These are phyloP conservation scores for Aechmea fasciata DNA, from an alignment of 176 grass and related monocot species.

Conservation along the genomic window DNA sequence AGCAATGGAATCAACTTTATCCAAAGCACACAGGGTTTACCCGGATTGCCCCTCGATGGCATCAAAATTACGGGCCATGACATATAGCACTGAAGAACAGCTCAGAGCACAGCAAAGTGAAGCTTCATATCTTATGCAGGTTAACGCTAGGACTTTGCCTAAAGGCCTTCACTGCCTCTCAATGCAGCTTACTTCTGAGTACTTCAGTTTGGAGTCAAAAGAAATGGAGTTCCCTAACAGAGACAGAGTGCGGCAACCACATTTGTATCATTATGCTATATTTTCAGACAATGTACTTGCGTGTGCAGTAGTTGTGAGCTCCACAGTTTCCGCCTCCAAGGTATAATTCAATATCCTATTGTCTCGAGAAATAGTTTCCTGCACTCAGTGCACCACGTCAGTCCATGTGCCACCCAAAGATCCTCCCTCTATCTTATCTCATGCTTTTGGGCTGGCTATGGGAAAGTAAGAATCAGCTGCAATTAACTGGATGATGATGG, in stretches of 20 bases:
- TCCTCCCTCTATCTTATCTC: too few species aligned
- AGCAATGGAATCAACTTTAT: constrained; percentile 57
- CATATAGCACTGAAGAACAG: constrained; percentile 63
- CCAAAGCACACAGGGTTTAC: constrained; percentile 43
- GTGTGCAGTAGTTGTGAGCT: constrained; percentile 75
- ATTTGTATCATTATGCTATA: constrained; percentile 73
- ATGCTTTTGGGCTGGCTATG: too few species aligned
- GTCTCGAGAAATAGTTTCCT: too few species aligned
- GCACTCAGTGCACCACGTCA: too few species aligned
- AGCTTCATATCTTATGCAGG: constrained; percentile 61
- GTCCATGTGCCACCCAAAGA: too few species aligned
- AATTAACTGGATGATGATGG: neutral
- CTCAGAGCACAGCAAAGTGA: constrained; percentile 58
- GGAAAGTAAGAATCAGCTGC: neutral
- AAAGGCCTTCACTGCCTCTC: constrained; percentile 87
- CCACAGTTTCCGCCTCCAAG: constrained; percentile 51
- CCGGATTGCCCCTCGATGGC: constrained; percentile 60
- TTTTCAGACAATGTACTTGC: constrained; percentile 88
- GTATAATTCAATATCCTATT: constrained; percentile 13
- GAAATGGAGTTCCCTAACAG: constrained; percentile 32
- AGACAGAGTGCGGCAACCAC: constrained; percentile 17
- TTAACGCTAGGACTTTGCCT: constrained; percentile 55
- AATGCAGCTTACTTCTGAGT: constrained; percentile 67
- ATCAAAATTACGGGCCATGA: constrained; percentile 66
- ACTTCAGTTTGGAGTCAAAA: constrained; percentile 42